Conservation (phyloP, 176 grass and related monocot species). For the Triticum monococcum region DNA sequence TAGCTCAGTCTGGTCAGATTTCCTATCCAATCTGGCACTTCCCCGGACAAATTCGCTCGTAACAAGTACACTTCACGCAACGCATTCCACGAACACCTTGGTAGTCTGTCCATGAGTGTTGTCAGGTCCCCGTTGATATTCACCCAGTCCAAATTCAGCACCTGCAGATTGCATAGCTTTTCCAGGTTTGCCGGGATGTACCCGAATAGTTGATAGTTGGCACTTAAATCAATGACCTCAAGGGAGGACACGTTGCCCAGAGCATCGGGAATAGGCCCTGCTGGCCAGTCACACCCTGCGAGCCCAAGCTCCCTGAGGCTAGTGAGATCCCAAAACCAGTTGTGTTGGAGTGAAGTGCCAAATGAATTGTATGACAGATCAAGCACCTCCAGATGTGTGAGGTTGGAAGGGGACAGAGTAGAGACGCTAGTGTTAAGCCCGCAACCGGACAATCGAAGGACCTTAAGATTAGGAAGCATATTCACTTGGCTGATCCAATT, state of each 20-base stretch:
- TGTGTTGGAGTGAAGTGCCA: not conserved
- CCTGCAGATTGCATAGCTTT: constrained; percentile 21
- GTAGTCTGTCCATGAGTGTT: not conserved
- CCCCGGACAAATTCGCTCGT: constrained; percentile 20
- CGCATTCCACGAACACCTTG: not conserved
- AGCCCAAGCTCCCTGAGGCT: not conserved
- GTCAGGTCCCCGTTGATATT: not conserved
- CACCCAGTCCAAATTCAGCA: not conserved
- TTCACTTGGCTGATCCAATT: not conserved
- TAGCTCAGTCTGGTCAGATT: not conserved
- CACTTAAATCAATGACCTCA: not conserved
- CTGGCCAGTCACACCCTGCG: not conserved
- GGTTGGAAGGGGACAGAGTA: not conserved
- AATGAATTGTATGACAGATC: not conserved
- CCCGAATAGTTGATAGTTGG: not conserved
- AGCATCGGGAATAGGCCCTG: not conserved
- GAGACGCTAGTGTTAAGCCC: not conserved
- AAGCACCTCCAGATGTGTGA: not conserved
- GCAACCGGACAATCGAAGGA: not conserved
- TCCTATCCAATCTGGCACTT: constrained; percentile 20
- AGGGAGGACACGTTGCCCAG: not conserved
- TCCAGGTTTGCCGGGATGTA: not conserved
- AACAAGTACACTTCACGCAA: not conserved
- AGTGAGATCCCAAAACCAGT: not conserved
- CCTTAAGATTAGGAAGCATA: not conserved